Base-by-base conservation (phyloP, 2,329 filamentous ascomycete species). In the Davidsoniella eucalypti region DNA sequence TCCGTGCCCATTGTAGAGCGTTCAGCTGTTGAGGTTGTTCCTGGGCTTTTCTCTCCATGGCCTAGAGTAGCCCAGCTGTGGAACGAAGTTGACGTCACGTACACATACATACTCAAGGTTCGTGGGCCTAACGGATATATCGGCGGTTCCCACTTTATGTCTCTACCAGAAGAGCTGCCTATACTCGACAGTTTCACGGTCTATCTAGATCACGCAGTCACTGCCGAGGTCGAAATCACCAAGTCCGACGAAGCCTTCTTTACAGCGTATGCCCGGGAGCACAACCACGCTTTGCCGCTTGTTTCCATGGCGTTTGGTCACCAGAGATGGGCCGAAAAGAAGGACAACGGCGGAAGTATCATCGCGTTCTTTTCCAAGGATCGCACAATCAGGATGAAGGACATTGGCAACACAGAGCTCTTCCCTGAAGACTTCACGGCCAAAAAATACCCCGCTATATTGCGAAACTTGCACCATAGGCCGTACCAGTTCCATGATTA, bases 31-130 rank as follows among this genome's bases (percentile, higher is more conserved):
- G 57, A 63, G 2, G 54, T 60, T 4, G 67, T 69, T 2, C 62
- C 63, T 4, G 58, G 62, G 5, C 59, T 64, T 14, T 63, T 68
- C 48, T 67, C 66, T 18, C 74, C 74, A 0, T 78, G 75, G 74
- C 50, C 53, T 0, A 48, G 56, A 3, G 56, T 76, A 7, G 67
- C 70, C 0, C 56, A 58, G 17, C 60, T 61, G 3, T 78, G 73
- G 74, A 56, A 55, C 14, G 41, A 54, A 0, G 25, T 26, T 0
- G 44, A 49, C 0, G 48, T 54, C n/a, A 56, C 54, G 51, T 56
- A 58, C 61, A 17, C 57, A 47, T 57, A 64, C 56, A 16, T 54
- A 58, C 4, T 66, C 56, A 61, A 55, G 4, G 58, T 71, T 5
- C 50, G 60, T 4, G 67, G 68, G 39, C 58, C 61, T 5, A 52